phyloP scores from a whole-genome alignment of 2,329 filamentous ascomycete genomes.

The Calonectria montana region DNA sequence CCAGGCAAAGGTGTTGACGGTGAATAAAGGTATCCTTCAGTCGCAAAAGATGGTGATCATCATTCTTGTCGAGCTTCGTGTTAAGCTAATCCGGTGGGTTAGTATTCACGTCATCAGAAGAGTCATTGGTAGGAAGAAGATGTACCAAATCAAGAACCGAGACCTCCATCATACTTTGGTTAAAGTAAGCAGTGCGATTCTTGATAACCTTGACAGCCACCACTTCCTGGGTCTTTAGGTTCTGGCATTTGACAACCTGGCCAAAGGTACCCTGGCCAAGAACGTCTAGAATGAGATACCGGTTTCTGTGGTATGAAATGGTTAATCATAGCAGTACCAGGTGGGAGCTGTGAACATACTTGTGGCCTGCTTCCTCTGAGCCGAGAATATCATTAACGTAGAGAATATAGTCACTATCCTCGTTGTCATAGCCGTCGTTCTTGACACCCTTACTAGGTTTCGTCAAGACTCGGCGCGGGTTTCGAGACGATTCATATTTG shows the following conservation, averaged over 20 bases:
- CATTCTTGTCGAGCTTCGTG: slow-evolving; percentile 98
- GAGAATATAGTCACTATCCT: slow-evolving; percentile 98
- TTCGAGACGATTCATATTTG: slow-evolving; percentile 98
- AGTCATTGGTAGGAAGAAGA: background rate
- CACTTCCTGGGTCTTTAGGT: slow-evolving; percentile 97
- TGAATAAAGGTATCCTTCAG: slow-evolving; percentile 99
- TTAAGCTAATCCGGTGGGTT: slow-evolving; percentile 74
- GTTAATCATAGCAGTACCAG: background rate
- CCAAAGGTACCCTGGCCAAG: slow-evolving; percentile 97
- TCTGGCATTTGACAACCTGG: slow-evolving; percentile 99
- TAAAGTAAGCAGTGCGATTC: slow-evolving; percentile 98
- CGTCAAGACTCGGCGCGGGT: slow-evolving; percentile 93
- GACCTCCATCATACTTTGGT: slow-evolving; percentile 99
- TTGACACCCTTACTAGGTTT: slow-evolving; percentile 99
- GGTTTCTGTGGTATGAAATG: slow-evolving; percentile 70
- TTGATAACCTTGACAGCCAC: slow-evolving; percentile 99
- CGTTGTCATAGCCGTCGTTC: slow-evolving; percentile 99
- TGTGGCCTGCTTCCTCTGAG: slow-evolving; percentile 97
- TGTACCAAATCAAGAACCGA: slow-evolving; percentile 93
- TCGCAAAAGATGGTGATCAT: slow-evolving; percentile 94
- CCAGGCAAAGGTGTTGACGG: slow-evolving; percentile 93
- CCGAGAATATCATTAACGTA: slow-evolving; percentile 99
- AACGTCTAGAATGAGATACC: slow-evolving; percentile 96
- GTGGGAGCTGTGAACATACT: slow-evolving; percentile 64
- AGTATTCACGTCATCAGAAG: slow-evolving; percentile 28